Evolutionary conservation across 1,139 yeast species (phyloP).

Genomic region (Wickerhamomyces sp.): DNA sequence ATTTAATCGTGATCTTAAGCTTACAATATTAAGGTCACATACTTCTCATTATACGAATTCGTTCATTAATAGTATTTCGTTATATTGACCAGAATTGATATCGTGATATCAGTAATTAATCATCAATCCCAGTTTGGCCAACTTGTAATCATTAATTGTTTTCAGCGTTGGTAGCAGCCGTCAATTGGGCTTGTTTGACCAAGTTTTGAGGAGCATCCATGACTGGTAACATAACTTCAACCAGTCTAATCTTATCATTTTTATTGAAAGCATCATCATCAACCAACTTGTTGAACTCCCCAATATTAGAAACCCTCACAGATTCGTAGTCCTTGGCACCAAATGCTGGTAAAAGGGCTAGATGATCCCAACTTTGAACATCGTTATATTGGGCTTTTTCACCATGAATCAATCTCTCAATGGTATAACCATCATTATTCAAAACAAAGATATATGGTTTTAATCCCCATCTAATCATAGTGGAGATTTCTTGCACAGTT

Average conservation of each 20-base stretch:
- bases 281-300: conserved; percentile 61
- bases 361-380: conserved; percentile 80
- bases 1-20: too few species aligned
- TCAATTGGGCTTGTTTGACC: conserved; percentile 69
- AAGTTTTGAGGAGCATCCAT: conserved; percentile 80
- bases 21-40: too few species aligned
- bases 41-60: too few species aligned
- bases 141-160: too few species aligned
- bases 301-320: conserved; percentile 53
- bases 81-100: too few species aligned
- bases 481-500: conserved; percentile 82
- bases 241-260: conserved; percentile 64
- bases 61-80: too few species aligned
- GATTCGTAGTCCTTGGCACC: conserved; percentile 59
- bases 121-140: too few species aligned
- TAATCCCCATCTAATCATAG: conserved; percentile 75
- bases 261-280: conserved; percentile 47
- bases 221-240: conserved; percentile 74
- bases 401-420: conserved; percentile 86
- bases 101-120: too few species aligned
- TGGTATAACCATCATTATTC: conserved; percentile 86
- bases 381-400: conserved; percentile 70
- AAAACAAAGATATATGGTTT: conserved; percentile 78
- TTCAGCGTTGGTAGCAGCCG: conserved; percentile 57
- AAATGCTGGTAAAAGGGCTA: conserved; percentile 61